These are phyloP conservation scores for Glycine latifolia DNA, from an alignment of 306 rosid species.

Conservation along the genomic window DNA sequence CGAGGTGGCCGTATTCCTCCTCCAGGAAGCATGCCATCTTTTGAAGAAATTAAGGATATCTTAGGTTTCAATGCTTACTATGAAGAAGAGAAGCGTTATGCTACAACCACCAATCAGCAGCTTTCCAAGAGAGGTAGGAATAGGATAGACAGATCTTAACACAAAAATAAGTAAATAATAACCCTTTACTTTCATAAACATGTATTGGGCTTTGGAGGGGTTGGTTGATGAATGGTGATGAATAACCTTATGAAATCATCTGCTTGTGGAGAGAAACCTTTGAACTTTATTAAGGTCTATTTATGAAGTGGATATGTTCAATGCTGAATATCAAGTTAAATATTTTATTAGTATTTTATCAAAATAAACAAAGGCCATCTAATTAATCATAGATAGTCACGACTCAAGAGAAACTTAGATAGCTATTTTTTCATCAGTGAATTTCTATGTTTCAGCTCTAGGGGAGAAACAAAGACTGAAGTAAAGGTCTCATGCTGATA, in stretches of 20 bases:
- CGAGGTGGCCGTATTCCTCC: slow-evolving; percentile 95
- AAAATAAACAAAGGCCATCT: slow-evolving; percentile 1
- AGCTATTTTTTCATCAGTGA: slow-evolving; percentile 23
- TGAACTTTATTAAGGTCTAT: no score
- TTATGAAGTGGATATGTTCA: background rate
- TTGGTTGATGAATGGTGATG: background rate
- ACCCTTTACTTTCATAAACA: slow-evolving; percentile 19
- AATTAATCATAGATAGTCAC: slow-evolving; percentile 27
- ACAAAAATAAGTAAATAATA: no score
- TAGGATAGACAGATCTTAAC: slow-evolving; percentile 23
- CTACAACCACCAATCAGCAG: slow-evolving; percentile 44
- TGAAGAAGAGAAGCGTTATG: slow-evolving; percentile 91
- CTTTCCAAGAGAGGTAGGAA: slow-evolving; percentile 54
- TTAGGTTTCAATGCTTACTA: slow-evolving; percentile 88
- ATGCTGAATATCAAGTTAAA: background rate
- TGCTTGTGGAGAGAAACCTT: no score
- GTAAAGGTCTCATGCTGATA: slow-evolving; percentile 32
- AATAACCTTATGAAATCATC: no score
- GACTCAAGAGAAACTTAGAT: slow-evolving; percentile 3
- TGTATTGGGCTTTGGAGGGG: background rate
- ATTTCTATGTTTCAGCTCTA: slow-evolving; percentile 26
- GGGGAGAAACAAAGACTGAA: slow-evolving; percentile 30
- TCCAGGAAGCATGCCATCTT: slow-evolving; percentile 95
- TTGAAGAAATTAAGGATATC: slow-evolving; percentile 87
- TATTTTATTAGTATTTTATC: background rate